Base-by-base conservation (phyloP, 441 rosid species). In the Theobroma grandiflorum region DNA sequence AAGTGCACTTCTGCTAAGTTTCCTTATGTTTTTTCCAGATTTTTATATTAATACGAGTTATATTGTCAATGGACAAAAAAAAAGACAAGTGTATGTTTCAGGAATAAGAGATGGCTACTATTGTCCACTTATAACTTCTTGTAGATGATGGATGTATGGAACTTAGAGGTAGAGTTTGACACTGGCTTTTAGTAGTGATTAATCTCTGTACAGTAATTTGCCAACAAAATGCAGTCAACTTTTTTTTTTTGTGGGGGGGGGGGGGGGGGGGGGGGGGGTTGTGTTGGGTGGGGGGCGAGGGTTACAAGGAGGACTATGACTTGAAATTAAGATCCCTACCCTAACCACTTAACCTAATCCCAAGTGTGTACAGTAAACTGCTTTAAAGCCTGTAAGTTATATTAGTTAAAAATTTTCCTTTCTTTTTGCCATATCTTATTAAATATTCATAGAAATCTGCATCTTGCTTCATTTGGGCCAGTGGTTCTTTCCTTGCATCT, bases 221-320 rank as follows among this genome's bases (percentile, higher is more conserved):
- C 64, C 35, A 59, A 59, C 37, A 59, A 11, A 59, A 26, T 59
- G 64, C 37, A 26, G 64, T 59, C 64, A 59, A 59, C 64, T 26
- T 59, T 26, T 10, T 22, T 59, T 22, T 3, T 5, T 16, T 16
- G 5, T 18, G 58, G 20, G 18, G 45, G 7, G 45, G 45, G 45
- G 45, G 45, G 43, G 43, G 43, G 49, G 5, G n/a, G 58, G 20
- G 18, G 45, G 7, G 45, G 45, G 45, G 45, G 45, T n/a, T n/a
- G n/a, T n/a, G n/a, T n/a, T n/a, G n/a, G n/a, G n/a, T n/a, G n/a
- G n/a, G n/a, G n/a, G n/a, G n/a, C n/a, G n/a, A n/a, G n/a, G n/a
- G n/a, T n/a, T n/a, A n/a, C n/a, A n/a, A n/a, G 26, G 12, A 18
- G 31, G 3, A 43, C 42, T 47, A 50, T 4, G 40, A 18, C 45